Evolutionary conservation across 306 rosid species (phyloP).

Genomic region (cucumber (Cucumis sativus)): Cucumber_9930_V3 NC_026658.2:10946501-10947000

Average conservation of each 20-base stretch:
- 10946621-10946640: neutral
- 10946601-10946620: slow-evolving; percentile 3
- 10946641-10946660: neutral
- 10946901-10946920: neutral
- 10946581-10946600: slow-evolving; percentile 5
- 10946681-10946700: neutral
- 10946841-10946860: neutral
- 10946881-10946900: neutral
- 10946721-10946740: neutral
- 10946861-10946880: neutral
- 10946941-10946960: neutral
- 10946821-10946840: neutral
- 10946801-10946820: slow-evolving; percentile 8
- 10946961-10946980: neutral
- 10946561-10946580: neutral
- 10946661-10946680: neutral
- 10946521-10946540: neutral
- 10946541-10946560: neutral
- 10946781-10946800: neutral
- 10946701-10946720: neutral
- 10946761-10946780: neutral
- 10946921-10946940: neutral
- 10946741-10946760: no score
- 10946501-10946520: neutral
- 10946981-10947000: neutral